Evolutionary conservation across 768 basidiomycete species (phyloP), one percentile per base, ranked within the genome.

Genomic region (Podaxis sp.): DNA sequence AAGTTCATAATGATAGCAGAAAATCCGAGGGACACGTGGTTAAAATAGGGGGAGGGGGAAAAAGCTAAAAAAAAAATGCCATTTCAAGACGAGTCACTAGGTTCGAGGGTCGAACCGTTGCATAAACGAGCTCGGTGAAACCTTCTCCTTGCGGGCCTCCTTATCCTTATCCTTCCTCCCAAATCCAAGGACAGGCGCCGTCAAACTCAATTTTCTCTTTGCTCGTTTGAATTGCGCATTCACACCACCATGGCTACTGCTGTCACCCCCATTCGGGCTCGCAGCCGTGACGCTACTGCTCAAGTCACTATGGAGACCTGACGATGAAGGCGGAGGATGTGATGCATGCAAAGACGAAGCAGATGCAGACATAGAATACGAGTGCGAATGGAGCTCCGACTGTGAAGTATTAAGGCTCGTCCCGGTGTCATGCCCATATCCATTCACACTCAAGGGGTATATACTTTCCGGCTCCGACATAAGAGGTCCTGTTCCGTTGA

Each of bases 191-290:
- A 85, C 84, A 54, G 87, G 84, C 55, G 83, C 80, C 24, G 82
- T 82, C 61, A 92, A 71, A 71, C 90, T 92, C 74, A 92, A 73
- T 76, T 92, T 92, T 60, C 89, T 79, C 68, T 77, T 81, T 63
- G 84, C 77, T 46, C 61, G 76, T 75, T 69, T 76, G 83, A 61
- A 75, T 64, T n/a, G 68, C 68, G 12, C 33, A 33, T 33, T 33
- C 33, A 33, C 8, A 33, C 33, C 33, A 33, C 33, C 33, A 33
- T 33, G 33, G 33, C 33, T 69, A 61, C 49, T 36, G 13, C 22
- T 56, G 36, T 12, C 54, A 39, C 39, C 22, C n/a, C 54, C 54
- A 24, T 13, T 26, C 22, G 54, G 19, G 19, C 33, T 57, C 24
- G 61, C 68, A 38, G 65, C 54, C n/a, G 69, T 68, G 13, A 62